Conservation (phyloP, 495 filamentous ascomycete genomes). For the Daldinia vernicosa region DNA sequence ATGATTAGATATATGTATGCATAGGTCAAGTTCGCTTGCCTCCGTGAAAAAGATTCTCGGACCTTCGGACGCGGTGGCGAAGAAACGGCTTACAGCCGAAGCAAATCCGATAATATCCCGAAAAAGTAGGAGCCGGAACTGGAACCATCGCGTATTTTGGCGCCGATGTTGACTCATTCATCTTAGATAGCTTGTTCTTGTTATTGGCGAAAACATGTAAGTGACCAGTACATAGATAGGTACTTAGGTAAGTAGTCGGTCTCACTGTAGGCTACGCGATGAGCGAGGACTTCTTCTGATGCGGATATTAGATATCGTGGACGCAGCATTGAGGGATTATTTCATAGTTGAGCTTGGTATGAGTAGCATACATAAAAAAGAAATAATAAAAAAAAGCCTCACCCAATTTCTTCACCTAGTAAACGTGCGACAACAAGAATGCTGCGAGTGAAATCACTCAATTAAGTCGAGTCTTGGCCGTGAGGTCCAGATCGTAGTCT, state of each 20-base stretch:
- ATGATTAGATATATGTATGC: background rate
- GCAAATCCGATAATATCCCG: slow-evolving; percentile 16
- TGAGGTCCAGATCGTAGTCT: slow-evolving; percentile 17
- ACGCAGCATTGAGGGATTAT: slow-evolving; percentile 11
- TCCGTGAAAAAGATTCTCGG: slow-evolving; percentile 5
- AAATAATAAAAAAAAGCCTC: no score
- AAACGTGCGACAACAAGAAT: background rate
- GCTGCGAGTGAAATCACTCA: slow-evolving; percentile 5
- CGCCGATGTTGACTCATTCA: background rate
- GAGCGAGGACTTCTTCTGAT: background rate
- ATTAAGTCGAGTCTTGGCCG: slow-evolving; percentile 17
- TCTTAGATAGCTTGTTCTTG: background rate
- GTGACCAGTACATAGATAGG: background rate
- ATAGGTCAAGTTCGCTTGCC: background rate
- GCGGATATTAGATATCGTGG: background rate
- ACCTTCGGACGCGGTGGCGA: background rate
- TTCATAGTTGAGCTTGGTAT: background rate
- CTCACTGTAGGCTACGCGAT: background rate
- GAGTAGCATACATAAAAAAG: background rate
- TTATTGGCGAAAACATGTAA: background rate
- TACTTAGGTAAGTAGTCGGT: background rate
- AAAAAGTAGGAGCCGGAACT: background rate
- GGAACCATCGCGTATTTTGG: slow-evolving; percentile 7
- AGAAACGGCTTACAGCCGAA: slow-evolving; percentile 4
- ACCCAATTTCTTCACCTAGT: background rate